Percentiles rank a stretch among this genome's conserved stretches.
phyloP scores from a whole-genome alignment of 78 protist species.

The Emiliania huxleyi region DNA sequence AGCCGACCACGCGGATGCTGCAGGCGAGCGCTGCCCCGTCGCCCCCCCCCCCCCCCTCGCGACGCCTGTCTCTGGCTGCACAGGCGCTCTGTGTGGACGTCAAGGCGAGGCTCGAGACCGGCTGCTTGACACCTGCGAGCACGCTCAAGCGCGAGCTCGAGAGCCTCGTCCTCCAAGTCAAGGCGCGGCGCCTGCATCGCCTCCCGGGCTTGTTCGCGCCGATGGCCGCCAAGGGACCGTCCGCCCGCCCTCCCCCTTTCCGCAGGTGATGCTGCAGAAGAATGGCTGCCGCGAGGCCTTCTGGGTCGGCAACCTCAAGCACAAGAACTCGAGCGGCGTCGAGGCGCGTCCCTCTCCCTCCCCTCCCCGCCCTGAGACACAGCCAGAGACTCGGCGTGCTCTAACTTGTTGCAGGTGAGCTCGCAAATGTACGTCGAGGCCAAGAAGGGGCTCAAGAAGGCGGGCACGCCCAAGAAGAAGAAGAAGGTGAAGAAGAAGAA shows the following conservation, averaged over 20 bases:
- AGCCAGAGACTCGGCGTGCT: not conserved
- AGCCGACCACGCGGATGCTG: not conserved
- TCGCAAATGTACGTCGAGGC: too few relatives aligned
- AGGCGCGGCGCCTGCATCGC: too few relatives aligned
- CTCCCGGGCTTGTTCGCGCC: too few relatives aligned
- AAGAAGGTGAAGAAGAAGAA: not conserved
- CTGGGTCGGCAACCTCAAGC: constrained; percentile 9
- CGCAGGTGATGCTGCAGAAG: not conserved
- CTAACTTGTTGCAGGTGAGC: not conserved
- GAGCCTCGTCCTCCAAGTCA: not conserved
- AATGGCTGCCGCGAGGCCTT: not conserved
- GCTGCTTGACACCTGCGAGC: not conserved
- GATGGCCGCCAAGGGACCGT: too few relatives aligned
- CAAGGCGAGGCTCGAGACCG: not conserved
- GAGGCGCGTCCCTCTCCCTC: too few relatives aligned
- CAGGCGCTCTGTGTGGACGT: not conserved
- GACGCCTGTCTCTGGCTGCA: too few relatives aligned
- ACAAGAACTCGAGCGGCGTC: not conserved
- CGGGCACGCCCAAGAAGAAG: not conserved
- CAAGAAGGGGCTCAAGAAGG: not conserved
- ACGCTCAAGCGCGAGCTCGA: not conserved
- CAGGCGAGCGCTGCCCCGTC: too few relatives aligned
- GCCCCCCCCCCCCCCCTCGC: too few relatives aligned
- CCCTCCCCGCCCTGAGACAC: not conserved
- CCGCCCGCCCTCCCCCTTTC: too few relatives aligned